phyloP scores from a whole-genome alignment of 2,329 filamentous ascomycete species.

The Shiraia bambusicola region DNA sequence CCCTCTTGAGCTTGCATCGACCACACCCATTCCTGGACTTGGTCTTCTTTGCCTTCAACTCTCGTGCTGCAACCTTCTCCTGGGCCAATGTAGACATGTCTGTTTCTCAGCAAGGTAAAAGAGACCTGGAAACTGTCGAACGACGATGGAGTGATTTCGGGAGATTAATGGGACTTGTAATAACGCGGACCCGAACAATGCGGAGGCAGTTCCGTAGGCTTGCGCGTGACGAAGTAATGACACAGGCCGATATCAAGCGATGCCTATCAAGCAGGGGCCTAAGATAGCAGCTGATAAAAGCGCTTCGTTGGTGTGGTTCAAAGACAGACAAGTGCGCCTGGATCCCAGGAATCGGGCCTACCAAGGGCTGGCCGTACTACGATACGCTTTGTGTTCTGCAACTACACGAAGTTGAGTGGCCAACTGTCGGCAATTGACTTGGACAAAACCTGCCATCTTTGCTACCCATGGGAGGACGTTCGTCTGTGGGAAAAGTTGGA shows the following conservation, averaged over 20 bases:
- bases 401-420: constrained; percentile 23
- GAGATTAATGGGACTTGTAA: constrained; percentile 16
- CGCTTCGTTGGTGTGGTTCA: constrained; percentile 22
- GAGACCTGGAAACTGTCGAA: constrained; percentile 17
- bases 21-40: constrained; percentile 41
- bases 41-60: constrained; percentile 38
- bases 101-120: constrained; percentile 7
- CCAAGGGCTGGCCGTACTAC: constrained; percentile 5
- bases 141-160: constrained; percentile 22
- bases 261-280: constrained; percentile 22
- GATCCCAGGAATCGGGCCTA: constrained; percentile 26
- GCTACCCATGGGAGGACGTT: constrained; percentile 30
- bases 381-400: constrained; percentile 20
- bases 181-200: constrained; percentile 23
- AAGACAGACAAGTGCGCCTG: constrained; percentile 17
- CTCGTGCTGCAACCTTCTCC: constrained; percentile 27
- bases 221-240: constrained; percentile 24
- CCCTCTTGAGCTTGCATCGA: constrained; percentile 41
- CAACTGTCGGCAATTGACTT: constrained; percentile 4
- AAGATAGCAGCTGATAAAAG: constrained; percentile 36
- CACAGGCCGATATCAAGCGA: constrained; percentile 30
- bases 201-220: constrained; percentile 18
- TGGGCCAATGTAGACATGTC: constrained; percentile 36
- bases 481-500: constrained; percentile 29
- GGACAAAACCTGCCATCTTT: constrained; percentile 8